Percentiles rank a stretch among this genome's conserved stretches.
Conservation (phyloP, 768 basidiomycete species). For the Stropharia rugosoannulata region DNA sequence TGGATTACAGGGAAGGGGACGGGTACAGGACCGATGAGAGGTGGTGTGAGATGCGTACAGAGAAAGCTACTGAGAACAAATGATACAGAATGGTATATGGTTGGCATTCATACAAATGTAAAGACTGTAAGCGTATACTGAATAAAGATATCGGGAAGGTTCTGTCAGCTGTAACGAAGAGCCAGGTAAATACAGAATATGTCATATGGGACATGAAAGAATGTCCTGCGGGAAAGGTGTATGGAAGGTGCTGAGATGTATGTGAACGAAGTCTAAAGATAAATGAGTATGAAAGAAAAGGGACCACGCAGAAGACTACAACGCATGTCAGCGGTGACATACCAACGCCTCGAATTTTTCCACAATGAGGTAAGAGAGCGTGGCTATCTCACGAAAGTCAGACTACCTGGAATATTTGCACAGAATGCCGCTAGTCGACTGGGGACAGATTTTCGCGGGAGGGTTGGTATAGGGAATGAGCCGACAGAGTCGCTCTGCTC, state of each 20-base stretch:
- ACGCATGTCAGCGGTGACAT: constrained; percentile 11
- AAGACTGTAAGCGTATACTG: background rate
- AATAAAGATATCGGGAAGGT: background rate
- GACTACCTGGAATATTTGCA: constrained; percentile 21
- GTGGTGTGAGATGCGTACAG: background rate
- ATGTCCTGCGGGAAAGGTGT: background rate
- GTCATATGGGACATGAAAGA: background rate
- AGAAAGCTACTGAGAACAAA: background rate
- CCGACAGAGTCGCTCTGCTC: constrained; percentile 26
- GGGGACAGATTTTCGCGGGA: constrained; percentile 16
- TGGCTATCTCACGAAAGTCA: constrained; percentile 17
- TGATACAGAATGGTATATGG: background rate
- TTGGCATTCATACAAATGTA: background rate
- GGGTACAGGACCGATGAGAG: background rate
- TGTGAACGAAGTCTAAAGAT: background rate
- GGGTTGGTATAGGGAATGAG: constrained; percentile 23
- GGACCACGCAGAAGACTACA: constrained; percentile 1
- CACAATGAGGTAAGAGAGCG: constrained; percentile 7
- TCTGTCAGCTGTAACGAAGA: background rate
- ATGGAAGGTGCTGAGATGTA: background rate
- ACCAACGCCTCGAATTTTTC: constrained; percentile 11
- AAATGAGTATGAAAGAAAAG: constrained; percentile 8
- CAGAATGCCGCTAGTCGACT: constrained; percentile 24
- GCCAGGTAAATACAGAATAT: background rate
- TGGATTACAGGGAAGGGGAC: background rate